Conservation (phyloP, 208 protist genomes). For the Leishmania braziliensis region DNA sequence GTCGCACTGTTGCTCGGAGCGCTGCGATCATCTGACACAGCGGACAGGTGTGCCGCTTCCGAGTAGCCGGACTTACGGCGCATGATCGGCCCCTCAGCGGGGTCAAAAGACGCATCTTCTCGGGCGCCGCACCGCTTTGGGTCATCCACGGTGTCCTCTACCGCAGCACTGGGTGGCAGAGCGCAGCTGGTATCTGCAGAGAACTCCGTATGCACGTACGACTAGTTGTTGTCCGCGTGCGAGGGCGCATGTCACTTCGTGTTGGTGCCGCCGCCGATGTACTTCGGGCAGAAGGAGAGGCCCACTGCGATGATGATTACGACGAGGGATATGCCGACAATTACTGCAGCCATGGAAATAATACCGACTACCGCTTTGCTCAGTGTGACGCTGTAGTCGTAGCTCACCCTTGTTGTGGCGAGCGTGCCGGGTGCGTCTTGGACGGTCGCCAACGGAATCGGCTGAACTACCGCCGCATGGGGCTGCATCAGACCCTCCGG, state of each 20-base stretch:
- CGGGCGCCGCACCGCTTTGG: neutral
- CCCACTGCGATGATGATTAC: slow-evolving; percentile 16
- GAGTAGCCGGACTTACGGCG: neutral
- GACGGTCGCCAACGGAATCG: neutral
- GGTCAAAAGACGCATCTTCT: neutral
- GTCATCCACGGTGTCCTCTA: neutral
- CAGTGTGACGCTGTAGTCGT: slow-evolving; percentile 20
- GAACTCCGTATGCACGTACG: neutral
- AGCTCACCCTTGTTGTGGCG: slow-evolving; percentile 11
- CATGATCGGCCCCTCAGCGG: neutral
- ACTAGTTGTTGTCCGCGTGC: neutral
- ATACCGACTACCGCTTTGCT: slow-evolving; percentile 18
- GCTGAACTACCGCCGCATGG: neutral
- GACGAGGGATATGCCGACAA: slow-evolving; percentile 32
- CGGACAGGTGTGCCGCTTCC: neutral
- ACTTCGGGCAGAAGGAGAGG: slow-evolving; percentile 29
- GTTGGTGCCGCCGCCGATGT: neutral
- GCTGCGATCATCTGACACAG: neutral
- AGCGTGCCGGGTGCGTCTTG: neutral
- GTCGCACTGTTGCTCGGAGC: neutral
- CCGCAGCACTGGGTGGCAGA: too few species aligned
- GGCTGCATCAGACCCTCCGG: neutral
- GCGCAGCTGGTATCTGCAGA: neutral
- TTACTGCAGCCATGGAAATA: slow-evolving; percentile 35
- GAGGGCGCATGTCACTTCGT: neutral